A percentile compares a stretch with the other conserved stretches of the same genome.
Conservation (phyloP, 2,329 filamentous ascomycete genomes). For the Berkeleyomyces basicola region DNA sequence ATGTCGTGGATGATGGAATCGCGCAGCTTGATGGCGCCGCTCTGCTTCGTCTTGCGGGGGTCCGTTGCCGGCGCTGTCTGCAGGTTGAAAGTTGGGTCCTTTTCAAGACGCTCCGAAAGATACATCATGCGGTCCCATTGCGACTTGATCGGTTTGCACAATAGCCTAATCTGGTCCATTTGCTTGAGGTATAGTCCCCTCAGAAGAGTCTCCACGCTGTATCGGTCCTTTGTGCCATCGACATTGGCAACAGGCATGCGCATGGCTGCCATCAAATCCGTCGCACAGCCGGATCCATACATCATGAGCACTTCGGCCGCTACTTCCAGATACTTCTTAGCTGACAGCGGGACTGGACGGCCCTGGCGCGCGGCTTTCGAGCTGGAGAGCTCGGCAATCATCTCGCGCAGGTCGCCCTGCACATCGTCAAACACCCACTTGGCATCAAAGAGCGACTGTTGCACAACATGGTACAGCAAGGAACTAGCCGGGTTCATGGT, state of each 20-base stretch:
- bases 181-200: slow-evolving; percentile 5
- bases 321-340: background rate
- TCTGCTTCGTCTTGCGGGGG: slow-evolving; percentile 7
- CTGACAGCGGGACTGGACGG: background rate
- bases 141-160: slow-evolving; percentile 13
- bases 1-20: slow-evolving; percentile 2
- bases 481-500: slow-evolving; percentile 18
- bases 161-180: background rate
- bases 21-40: slow-evolving; percentile 8
- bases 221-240: background rate
- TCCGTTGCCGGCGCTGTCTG: background rate
- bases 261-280: slow-evolving; percentile 8
- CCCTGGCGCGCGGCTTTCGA: background rate
- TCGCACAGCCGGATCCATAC: slow-evolving; percentile 6
- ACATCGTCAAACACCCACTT: slow-evolving; percentile 18
- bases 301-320: slow-evolving; percentile 8
- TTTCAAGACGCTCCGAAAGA: slow-evolving; percentile 9
- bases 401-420: slow-evolving; percentile 9
- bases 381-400: slow-evolving; percentile 5
- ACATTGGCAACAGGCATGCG: slow-evolving; percentile 1
- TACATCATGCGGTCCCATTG: slow-evolving; percentile 17
- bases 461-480: slow-evolving; percentile 18
- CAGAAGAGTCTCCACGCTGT: background rate
- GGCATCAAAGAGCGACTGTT: slow-evolving; percentile 19
- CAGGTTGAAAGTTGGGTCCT: background rate